Base-by-base conservation (phyloP, 2,329 filamentous ascomycete species). In the Fusarium multiceps region DNA sequence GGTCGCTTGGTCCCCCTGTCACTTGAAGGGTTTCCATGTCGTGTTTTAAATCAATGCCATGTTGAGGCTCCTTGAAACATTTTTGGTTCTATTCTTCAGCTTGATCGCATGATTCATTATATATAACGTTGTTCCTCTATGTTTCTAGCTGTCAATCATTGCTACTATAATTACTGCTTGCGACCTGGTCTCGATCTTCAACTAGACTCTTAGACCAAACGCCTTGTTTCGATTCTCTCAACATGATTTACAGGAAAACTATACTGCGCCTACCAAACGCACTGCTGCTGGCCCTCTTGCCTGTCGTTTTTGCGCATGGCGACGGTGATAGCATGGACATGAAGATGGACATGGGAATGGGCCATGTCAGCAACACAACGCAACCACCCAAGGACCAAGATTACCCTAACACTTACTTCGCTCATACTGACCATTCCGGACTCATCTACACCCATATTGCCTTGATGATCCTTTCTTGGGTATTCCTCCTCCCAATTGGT, bases 401-500 rank as follows among this genome's bases (percentile, higher is more conserved):
- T 46, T 82, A 82, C 48, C 78, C 82, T 11, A 80, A 81, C n/a
- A 89, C 83, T 61, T 92, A 92, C 77, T 91, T 90, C 79, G 78
- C 84, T 25, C 82, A 88, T 59, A 75, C 82, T 1, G 84, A 88
- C 27, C 82, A 89, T 74, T 80, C 77, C 10, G 80, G 81, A 16
- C 79, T 87, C 69, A 90, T 96, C 72, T 85, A 92, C 73, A 86
- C 87, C 60, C 93, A 96, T 75, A 90, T 94, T 59, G 82, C 80
- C 7, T 81, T 93, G 47, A 93, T 94, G 89, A 81, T 89, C 4
- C 59, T 92, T 11, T 87, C 87, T 11, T 96, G 93, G 93, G 84
- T 92, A 37, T 85, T 94, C 57, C 76, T 92, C 50, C 84, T 95
- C 57, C 93, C 93, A 53, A 79, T 91, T 63, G 90, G 92, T 92